These are phyloP conservation scores for Clitopilus passeckerianus DNA, from an alignment of 768 basidiomycete genomes.

Conservation along the genomic window DNA sequence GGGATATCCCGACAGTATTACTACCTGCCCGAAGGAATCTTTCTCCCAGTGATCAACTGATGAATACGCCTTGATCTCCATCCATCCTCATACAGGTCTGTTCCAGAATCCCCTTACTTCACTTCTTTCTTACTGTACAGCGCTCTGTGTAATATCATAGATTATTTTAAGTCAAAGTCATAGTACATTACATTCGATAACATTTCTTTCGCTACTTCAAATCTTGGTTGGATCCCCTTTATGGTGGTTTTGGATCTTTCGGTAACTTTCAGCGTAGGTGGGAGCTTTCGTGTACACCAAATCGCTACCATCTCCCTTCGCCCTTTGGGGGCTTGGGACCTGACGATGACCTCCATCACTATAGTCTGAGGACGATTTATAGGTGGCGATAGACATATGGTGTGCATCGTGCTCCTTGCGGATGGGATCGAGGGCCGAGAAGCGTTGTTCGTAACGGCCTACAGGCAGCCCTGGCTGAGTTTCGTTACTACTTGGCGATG, in stretches of 20 bases:
- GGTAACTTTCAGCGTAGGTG: not conserved
- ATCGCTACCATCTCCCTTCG: not conserved
- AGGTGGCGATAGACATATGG: not conserved
- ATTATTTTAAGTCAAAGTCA: not conserved
- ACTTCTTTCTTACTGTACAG: too few species aligned
- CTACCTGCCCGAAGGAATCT: not conserved
- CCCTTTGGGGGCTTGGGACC: not conserved
- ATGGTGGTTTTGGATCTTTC: not conserved
- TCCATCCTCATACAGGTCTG: too few species aligned
- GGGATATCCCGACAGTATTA: not conserved
- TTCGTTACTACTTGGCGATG: not conserved
- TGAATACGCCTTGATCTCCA: too few species aligned
- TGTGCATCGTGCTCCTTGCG: not conserved
- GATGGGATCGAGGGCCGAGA: not conserved
- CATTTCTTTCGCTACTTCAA: too few species aligned
- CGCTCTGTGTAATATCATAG: not conserved
- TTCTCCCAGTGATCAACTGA: not conserved
- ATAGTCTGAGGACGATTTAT: not conserved
- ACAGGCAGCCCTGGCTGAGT: not conserved
- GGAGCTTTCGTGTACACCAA: not conserved
- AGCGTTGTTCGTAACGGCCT: not conserved
- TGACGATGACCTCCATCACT: not conserved
- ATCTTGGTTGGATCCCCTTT: not conserved
- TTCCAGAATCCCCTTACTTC: too few species aligned
- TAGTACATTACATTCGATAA: not conserved